A percentile compares a stretch with the other conserved stretches of the same genome.
These are phyloP conservation scores for Heimioporus sp. DNA, from an alignment of 768 basidiomycete species.

Conservation along the genomic window DNA sequence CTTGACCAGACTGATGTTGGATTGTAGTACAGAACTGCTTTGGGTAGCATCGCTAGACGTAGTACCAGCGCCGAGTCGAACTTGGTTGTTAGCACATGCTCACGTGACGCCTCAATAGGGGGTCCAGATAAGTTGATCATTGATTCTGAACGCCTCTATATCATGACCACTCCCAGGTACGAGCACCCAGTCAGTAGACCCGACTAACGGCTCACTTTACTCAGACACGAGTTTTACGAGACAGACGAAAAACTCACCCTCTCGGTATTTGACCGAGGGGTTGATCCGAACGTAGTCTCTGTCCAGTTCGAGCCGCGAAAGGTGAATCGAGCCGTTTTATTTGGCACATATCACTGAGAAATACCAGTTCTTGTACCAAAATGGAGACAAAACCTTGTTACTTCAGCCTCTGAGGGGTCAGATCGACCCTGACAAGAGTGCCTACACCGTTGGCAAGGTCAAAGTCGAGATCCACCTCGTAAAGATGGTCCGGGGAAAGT, in stretches of 20 bases:
- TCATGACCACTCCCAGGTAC: constrained; percentile 31
- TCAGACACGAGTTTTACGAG: constrained; percentile 86
- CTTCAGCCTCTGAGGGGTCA: constrained; percentile 82
- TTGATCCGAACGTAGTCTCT: constrained; percentile 59
- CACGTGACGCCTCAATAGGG: constrained; percentile 25
- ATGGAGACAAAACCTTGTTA: constrained; percentile 68
- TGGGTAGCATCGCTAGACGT: constrained; percentile 41
- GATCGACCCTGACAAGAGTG: constrained; percentile 63
- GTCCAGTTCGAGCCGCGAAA: constrained; percentile 64
- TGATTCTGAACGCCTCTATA: background rate
- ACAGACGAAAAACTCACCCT: constrained; percentile 72
- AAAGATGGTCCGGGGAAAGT: constrained; percentile 67
- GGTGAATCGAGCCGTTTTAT: constrained; percentile 35
- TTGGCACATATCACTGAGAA: constrained; percentile 2
- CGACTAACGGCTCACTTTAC: background rate
- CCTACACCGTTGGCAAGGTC: constrained; percentile 73
- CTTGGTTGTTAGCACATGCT: background rate
- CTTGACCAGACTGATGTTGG: constrained; percentile 62
- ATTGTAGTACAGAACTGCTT: constrained; percentile 79
- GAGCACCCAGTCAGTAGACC: background rate
- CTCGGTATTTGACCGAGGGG: constrained; percentile 78
- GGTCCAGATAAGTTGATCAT: background rate
- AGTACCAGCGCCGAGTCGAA: too few relatives aligned
- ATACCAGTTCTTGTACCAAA: constrained; percentile 40
- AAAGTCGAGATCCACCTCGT: constrained; percentile 83